These are phyloP conservation scores for Lachnellula cervina DNA, from an alignment of 2,329 filamentous ascomycete genomes.

Conservation along the genomic window DNA sequence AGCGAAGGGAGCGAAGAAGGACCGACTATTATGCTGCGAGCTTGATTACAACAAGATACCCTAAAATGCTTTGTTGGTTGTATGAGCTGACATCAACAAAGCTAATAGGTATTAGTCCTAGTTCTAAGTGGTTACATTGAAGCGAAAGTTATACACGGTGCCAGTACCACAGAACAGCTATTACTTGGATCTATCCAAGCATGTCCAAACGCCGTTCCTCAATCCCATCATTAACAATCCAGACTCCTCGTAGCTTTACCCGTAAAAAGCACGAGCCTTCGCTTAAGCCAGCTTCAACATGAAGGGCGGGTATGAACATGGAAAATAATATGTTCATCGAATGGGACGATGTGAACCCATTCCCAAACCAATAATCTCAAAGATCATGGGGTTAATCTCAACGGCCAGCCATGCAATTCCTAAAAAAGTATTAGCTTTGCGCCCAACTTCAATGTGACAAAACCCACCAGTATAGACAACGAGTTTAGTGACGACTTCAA, in stretches of 20 bases:
- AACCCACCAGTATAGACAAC: constrained; percentile 84
- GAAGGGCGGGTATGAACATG: neutral
- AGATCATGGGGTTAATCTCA: constrained; percentile 39
- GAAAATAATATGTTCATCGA: constrained; percentile 3
- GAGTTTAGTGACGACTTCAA: constrained; percentile 96
- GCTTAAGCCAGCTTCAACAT: neutral
- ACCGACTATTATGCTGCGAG: too few relatives aligned
- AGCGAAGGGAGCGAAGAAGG: too few relatives aligned
- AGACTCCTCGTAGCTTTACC: neutral
- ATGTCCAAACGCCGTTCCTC: neutral
- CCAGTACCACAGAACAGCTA: neutral
- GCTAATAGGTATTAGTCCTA: too few relatives aligned
- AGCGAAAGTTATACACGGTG: neutral
- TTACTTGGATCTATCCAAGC: neutral
- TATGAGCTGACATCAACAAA: neutral
- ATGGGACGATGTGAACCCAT: constrained; percentile 24
- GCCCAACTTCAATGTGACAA: neutral
- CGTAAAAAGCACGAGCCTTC: neutral
- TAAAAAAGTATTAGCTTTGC: constrained; percentile 31
- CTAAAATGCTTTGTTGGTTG: neutral
- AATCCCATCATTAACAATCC: neutral
- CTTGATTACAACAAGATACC: too few relatives aligned
- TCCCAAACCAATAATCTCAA: constrained; percentile 39
- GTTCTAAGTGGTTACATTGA: neutral
- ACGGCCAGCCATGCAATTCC: constrained; percentile 78